These are phyloP conservation scores for Rhynchosporium graminicola DNA, from an alignment of 2,329 filamentous ascomycete genomes.

Conservation along the genomic window DNA sequence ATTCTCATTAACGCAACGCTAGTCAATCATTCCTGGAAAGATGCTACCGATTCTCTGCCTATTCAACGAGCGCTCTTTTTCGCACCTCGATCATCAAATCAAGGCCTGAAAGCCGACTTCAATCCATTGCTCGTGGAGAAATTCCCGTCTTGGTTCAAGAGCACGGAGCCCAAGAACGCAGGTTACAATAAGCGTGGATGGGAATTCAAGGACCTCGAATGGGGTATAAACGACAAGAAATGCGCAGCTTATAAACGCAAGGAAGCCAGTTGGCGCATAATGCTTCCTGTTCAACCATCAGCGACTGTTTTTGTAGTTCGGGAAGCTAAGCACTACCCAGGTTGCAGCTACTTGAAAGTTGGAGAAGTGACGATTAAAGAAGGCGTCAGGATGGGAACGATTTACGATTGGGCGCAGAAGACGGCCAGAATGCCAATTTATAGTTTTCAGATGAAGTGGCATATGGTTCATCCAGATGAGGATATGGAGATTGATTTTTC, in stretches of 20 bases:
- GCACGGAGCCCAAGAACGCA: not conserved
- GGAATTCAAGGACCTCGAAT: conserved; percentile 14
- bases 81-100: not conserved
- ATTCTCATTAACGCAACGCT: conserved; percentile 21
- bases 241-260: conserved; percentile 16
- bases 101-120: not conserved
- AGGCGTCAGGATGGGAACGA: conserved; percentile 19
- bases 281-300: conserved; percentile 24
- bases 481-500: not conserved
- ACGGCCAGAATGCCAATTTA: conserved; percentile 17
- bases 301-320: conserved; percentile 11
- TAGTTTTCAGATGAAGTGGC: conserved; percentile 19
- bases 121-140: conserved; percentile 19
- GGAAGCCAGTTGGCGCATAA: conserved; percentile 25
- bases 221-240: conserved; percentile 4
- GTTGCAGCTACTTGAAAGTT: not conserved
- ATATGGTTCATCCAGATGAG: not conserved
- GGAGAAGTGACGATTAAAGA: conserved; percentile 9
- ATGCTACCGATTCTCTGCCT: not conserved
- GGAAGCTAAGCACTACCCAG: not conserved
- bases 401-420: conserved; percentile 21
- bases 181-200: not conserved
- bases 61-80: conserved; percentile 24
- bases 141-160: conserved; percentile 20
- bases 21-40: conserved; percentile 21